phyloP scores from a whole-genome alignment of 176 grass and related monocot species.

The Microstegium vimineum region DNA sequence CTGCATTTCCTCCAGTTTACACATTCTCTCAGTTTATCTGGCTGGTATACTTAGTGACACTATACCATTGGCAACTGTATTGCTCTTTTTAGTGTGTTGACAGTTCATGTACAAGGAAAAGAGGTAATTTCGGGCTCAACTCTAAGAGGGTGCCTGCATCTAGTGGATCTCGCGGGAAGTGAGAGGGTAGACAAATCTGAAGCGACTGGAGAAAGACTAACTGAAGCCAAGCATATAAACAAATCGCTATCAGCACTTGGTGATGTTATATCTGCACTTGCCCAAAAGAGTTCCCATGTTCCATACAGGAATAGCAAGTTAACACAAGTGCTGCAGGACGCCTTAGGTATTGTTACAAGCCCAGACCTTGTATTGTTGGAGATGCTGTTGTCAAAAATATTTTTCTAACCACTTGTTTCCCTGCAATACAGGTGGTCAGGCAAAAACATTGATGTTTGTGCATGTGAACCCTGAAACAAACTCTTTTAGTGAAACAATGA shows the following conservation, averaged over 20 bases:
- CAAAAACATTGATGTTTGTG: conserved; percentile 95
- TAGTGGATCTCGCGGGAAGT: conserved; percentile 88
- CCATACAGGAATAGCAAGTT: conserved; percentile 92
- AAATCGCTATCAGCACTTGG: conserved; percentile 78
- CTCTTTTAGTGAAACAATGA: conserved; percentile 78
- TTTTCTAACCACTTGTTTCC: conserved; percentile 4
- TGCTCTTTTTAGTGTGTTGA: conserved; percentile 62
- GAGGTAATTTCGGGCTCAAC: conserved; percentile 56
- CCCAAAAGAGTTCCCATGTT: conserved; percentile 79
- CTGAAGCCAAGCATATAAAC: conserved; percentile 84
- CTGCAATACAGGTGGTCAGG: conserved; percentile 66
- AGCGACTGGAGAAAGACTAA: conserved; percentile 75
- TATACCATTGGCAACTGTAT: neutral
- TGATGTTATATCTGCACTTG: conserved; percentile 85
- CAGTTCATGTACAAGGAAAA: conserved; percentile 73
- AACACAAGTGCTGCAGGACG: conserved; percentile 84
- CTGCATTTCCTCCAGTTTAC: neutral
- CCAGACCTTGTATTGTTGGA: neutral
- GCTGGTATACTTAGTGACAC: neutral
- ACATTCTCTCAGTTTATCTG: neutral
- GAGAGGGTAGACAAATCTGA: conserved; percentile 87
- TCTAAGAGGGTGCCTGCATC: conserved; percentile 74
- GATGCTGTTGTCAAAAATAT: neutral
- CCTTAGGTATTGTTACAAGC: conserved; percentile 52
- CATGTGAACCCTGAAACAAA: conserved; percentile 78